Percentiles rank a stretch among this genome's conserved stretches.
Conservation (phyloP, 2,329 filamentous ascomycete species). For the Ascochyta lentis region DNA sequence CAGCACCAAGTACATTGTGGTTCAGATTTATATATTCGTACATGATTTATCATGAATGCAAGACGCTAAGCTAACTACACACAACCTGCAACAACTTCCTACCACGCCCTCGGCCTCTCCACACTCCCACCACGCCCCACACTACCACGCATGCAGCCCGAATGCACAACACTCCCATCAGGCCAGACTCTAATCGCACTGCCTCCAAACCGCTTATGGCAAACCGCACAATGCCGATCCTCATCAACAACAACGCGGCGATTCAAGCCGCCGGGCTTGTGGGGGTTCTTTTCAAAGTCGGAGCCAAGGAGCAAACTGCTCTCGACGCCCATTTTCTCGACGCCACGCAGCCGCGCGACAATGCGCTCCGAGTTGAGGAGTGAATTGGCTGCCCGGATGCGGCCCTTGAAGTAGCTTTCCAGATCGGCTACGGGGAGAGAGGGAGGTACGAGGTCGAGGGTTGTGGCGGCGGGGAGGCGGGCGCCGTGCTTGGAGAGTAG, state of each 20-base stretch:
- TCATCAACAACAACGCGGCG: constrained; percentile 81
- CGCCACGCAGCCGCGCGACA: constrained; percentile 75
- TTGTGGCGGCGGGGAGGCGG: constrained; percentile 84
- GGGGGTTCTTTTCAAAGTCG: constrained; percentile 61
- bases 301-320: constrained; percentile 76
- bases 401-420: constrained; percentile 88
- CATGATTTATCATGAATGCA: too few species aligned
- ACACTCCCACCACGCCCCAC: constrained; percentile 26
- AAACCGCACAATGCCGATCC: constrained; percentile 88
- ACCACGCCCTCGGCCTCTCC: constrained; percentile 13
- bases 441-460: constrained; percentile 83
- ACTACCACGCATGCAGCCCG: constrained; percentile 53
- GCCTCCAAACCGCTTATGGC: constrained; percentile 89
- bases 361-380: constrained; percentile 82
- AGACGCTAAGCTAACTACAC: not conserved
- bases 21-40: not conserved
- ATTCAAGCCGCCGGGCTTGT: constrained; percentile 61
- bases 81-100: not conserved
- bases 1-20: not conserved
- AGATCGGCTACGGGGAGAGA: constrained; percentile 78
- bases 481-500: constrained; percentile 93
- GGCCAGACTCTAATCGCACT: constrained; percentile 91
- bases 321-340: constrained; percentile 79
- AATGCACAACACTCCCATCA: constrained; percentile 63
- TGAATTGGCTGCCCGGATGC: constrained; percentile 85